These are phyloP conservation scores for Auricularia auricula-judae DNA, from an alignment of 768 basidiomycete genomes.

Conservation along the genomic window DNA sequence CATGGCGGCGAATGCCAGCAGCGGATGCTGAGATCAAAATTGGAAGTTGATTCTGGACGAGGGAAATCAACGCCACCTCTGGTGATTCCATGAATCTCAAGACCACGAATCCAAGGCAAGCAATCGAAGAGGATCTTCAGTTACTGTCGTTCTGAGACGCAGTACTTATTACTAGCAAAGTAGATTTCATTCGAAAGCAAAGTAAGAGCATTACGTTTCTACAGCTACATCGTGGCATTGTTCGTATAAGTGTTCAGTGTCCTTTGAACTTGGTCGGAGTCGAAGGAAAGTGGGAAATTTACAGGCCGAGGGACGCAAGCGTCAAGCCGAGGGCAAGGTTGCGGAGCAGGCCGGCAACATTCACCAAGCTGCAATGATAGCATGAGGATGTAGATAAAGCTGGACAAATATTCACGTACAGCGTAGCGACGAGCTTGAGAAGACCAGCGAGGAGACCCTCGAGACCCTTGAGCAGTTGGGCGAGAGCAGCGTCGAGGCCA, in stretches of 20 bases:
- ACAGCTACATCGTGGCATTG: background rate
- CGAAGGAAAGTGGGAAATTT: background rate
- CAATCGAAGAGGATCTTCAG: too few relatives aligned
- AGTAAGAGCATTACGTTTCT: background rate
- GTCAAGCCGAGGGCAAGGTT: conserved; percentile 8
- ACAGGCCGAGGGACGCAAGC: background rate
- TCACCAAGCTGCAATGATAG: background rate
- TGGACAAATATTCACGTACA: conserved; percentile 7
- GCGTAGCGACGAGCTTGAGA: conserved; percentile 18
- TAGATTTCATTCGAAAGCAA: too few relatives aligned
- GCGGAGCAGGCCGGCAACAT: conserved; percentile 7
- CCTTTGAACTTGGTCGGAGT: background rate
- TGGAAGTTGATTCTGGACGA: background rate
- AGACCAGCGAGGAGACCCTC: conserved; percentile 20
- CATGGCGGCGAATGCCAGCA: background rate
- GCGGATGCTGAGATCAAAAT: background rate
- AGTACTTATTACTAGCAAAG: too few relatives aligned
- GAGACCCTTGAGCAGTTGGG: conserved; percentile 16
- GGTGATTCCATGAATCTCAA: too few relatives aligned
- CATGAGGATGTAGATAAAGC: background rate
- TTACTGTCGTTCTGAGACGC: too few relatives aligned
- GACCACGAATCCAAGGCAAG: too few relatives aligned
- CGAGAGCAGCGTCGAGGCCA: conserved; percentile 17
- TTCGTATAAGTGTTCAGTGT: background rate
- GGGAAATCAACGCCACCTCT: too few relatives aligned